Evolutionary conservation across 257 asterid genomes (phyloP), one percentile per base, ranked within the genome.

Genomic region (Capsicum pubescens): DNA sequence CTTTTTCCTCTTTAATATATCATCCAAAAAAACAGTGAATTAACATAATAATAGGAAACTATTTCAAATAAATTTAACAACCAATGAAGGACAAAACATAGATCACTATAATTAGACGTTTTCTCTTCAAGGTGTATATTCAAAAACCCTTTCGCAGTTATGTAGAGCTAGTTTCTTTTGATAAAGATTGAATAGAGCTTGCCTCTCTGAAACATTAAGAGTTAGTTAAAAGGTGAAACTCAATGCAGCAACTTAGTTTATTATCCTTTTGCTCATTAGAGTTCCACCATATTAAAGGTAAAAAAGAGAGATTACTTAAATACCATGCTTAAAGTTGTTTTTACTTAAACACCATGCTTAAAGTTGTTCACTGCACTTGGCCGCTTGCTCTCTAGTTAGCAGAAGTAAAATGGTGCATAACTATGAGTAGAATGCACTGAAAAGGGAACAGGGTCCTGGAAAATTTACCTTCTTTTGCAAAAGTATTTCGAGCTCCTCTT

Each of bases 401-500:
- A 76, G 48, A 76, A 52, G 26, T 26, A 76, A 26, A 12, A 52
- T 2, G 26, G 46, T 52, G 26, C 81, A 52, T 76, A 52, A 54
- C 26, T 76, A 59, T 59, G 9, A 19, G 19, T 14, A 76, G 19
- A n/a, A 35, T 16, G 70, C 74, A 44, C 16, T 13, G 82, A 67
- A 72, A 69, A 77, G 82, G 56, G 19, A 58, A 68, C 60, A 32
- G 9, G 48, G 9, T 57, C 36, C 35, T 56, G 36, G 8, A 12
- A 48, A 83, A 79, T 66, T 80, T 84, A 92, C 99, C 98, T 95
- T 95, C 86, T 90, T 91, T 82, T 88, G 94, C 74, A 96, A 66
- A 83, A 96, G 94, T 83, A 85, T 86, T 72, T 88, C 90, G 32
- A 93, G 92, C 90, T 94, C 98, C 85, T 89, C 94, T 87, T 92